These are phyloP conservation scores for Pinus albicaulis DNA, from an alignment of 75 land plant genomes.

Conservation along the genomic window DNA sequence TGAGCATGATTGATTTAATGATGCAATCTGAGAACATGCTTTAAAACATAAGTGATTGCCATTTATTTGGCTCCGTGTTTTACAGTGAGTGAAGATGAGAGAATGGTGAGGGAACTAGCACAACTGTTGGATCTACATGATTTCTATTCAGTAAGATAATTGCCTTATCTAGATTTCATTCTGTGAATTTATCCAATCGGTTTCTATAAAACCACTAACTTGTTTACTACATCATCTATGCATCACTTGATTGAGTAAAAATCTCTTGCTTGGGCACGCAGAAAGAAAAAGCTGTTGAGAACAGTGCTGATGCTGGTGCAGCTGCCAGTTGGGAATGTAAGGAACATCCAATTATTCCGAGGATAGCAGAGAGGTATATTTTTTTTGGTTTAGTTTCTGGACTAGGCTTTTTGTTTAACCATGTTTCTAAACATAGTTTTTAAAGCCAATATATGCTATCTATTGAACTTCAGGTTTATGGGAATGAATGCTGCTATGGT, in stretches of 20 bases:
- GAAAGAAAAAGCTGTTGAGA: background rate
- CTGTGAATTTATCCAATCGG: background rate
- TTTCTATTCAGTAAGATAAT: constrained; percentile 13
- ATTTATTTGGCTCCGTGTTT: constrained; percentile 1
- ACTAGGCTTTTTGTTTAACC: background rate
- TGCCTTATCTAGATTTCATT: background rate
- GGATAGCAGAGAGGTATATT: constrained; percentile 43
- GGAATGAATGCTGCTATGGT: constrained; percentile 79
- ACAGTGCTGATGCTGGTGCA: background rate
- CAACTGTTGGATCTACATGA: constrained; percentile 70
- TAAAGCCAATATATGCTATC: constrained; percentile 4
- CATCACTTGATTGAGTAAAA: background rate
- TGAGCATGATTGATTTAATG: no score
- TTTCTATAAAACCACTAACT: background rate
- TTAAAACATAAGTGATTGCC: no score
- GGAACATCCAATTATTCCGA: constrained; percentile 7
- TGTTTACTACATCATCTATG: background rate
- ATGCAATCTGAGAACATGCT: no score
- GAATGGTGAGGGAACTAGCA: constrained; percentile 53
- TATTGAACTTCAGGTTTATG: constrained; percentile 68
- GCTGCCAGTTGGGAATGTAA: background rate
- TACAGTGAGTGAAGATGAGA: constrained; percentile 54
- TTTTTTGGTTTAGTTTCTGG: background rate
- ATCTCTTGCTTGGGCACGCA: constrained; percentile 2
- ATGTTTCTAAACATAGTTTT: constrained; percentile 1